These are phyloP conservation scores for Annulohypoxylon truncatum DNA, from an alignment of 2,329 filamentous ascomycete species.

Conservation along the genomic window DNA sequence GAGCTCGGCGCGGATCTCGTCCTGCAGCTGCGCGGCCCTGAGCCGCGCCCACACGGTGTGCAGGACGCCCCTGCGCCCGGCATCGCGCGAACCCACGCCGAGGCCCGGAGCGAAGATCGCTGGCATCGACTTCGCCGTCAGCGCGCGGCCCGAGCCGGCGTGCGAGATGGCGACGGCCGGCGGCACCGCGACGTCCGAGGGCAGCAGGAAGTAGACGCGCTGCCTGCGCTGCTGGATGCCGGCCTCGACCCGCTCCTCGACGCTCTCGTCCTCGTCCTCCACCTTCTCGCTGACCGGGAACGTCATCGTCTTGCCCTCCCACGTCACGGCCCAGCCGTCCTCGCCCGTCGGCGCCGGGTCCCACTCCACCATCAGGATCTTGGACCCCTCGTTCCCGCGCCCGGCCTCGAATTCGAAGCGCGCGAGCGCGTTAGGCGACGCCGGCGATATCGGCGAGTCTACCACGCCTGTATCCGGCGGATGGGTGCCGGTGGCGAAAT, in stretches of 20 bases:
- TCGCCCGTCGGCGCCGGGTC: slow-evolving; percentile 55
- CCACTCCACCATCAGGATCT: slow-evolving; percentile 95
- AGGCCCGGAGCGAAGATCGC: slow-evolving; percentile 86
- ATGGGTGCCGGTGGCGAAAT: slow-evolving; percentile 21
- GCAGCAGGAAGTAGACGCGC: slow-evolving; percentile 83
- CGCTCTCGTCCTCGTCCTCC: slow-evolving; percentile 12
- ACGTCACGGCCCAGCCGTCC: slow-evolving; percentile 78
- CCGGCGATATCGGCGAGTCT: slow-evolving; percentile 59
- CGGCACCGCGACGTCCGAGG: slow-evolving; percentile 77
- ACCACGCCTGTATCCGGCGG: slow-evolving; percentile 43
- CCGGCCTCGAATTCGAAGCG: slow-evolving; percentile 89
- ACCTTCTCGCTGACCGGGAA: slow-evolving; percentile 71
- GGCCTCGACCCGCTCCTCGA: slow-evolving; percentile 35
- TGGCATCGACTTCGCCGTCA: slow-evolving; percentile 80
- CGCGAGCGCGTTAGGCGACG: slow-evolving; percentile 69
- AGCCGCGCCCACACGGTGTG: slow-evolving; percentile 94
- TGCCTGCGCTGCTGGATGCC: slow-evolving; percentile 59
- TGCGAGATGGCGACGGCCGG: slow-evolving; percentile 74
- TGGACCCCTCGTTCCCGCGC: slow-evolving; percentile 83
- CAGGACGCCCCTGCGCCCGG: slow-evolving; percentile 82
- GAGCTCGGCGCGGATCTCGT: slow-evolving; percentile 81
- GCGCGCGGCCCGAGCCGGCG: slow-evolving; percentile 52
- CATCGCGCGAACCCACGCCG: slow-evolving; percentile 71
- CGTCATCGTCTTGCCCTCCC: slow-evolving; percentile 82
- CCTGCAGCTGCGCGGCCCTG: slow-evolving; percentile 77